Evolutionary conservation across 176 grass and related monocot genomes (phyloP), one percentile per base, ranked within the genome.

Genomic region (Paspalum notatum): DNA sequence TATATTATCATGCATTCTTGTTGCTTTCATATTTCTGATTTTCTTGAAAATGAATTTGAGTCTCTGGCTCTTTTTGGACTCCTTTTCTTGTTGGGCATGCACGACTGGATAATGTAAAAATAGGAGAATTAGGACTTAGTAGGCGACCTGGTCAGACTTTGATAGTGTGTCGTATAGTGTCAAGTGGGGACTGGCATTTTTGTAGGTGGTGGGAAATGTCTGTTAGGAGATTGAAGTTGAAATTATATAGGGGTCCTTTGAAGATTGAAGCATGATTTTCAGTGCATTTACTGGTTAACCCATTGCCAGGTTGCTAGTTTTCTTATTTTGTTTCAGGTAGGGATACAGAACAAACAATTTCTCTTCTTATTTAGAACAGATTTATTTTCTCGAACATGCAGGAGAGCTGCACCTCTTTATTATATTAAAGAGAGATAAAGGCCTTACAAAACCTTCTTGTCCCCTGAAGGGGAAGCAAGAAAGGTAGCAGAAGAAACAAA

Each of bases 121-220:
- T 79, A 68, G 38, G 68, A 82, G 9, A 74, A 82, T 59, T 5
- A 43, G 52, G 65, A 53, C 68, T 62, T 63, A 27, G 20, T 77
- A 51, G 39, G 60, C 16, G 51, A 49, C 42, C 39, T 76, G 24
- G 39, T 46, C 49, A 72, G 20, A 46, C 71, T 66, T 73, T 56
- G 48, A 46, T 56, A 43, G 41, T 48, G 61, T 68, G 66, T 52
- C 14, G 43, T 51, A 73, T 64, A 40, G 9, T 66, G 16, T 69
- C 39, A 37, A 17, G 40, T 49, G 67, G 8, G 66, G 21, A 47
- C 17, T 76, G 25, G 13, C 17, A 47, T 48, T 80, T 43, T n/a
- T 60, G 17, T 79, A 24, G 25, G 72, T 21, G 38, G 68, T 80
- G 42, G 1, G 1, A 5, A 45, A 1, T 5, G 41, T n/a, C n/a